Evolutionary conservation across 179 eudicot species (phyloP).

Genomic region (Silene vulgaris): DNA sequence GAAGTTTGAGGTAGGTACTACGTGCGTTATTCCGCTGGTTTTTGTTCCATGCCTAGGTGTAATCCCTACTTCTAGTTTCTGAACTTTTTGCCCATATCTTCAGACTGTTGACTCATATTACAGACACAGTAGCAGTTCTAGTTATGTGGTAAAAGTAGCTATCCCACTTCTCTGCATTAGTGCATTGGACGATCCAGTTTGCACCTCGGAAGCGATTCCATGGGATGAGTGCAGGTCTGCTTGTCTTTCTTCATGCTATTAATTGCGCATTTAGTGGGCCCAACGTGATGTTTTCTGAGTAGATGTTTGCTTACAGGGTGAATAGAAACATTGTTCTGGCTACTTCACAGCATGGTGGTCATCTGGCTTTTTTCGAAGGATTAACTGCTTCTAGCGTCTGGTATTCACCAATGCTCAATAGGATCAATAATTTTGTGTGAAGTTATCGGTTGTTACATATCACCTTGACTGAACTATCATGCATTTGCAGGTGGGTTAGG

Average conservation of each 20-base stretch:
- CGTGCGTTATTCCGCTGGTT: conserved; percentile 5
- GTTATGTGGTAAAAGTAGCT: conserved; percentile 59
- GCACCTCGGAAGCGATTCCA: conserved; percentile 93
- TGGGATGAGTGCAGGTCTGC: conserved; percentile 95
- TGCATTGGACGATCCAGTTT: conserved; percentile 90
- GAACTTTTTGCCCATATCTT: conserved; percentile 21
- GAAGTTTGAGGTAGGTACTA: conserved; percentile 63
- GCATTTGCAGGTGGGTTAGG: conserved; percentile 78
- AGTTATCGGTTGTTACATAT: background rate
- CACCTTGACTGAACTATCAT: conserved; percentile 1
- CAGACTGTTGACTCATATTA: conserved; percentile 94
- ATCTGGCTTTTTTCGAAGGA: conserved; percentile 91
- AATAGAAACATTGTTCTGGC: conserved; percentile 81
- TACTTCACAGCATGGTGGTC: conserved; percentile 80
- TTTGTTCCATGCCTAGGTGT: background rate
- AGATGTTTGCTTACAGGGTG: conserved; percentile 41
- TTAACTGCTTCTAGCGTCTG: conserved; percentile 67
- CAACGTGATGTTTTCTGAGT: conserved; percentile 11
- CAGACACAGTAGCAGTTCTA: conserved; percentile 68
- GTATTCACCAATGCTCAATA: conserved; percentile 32
- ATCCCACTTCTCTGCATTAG: conserved; percentile 93
- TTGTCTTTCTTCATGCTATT: background rate
- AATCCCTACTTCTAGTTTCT: conserved; percentile 15
- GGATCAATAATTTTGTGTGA: background rate
- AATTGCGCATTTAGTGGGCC: background rate